A percentile compares a stretch with the other conserved stretches of the same genome.
Conservation (phyloP, 2,329 filamentous ascomycete species). For the Nannizzia gypsea region DNA sequence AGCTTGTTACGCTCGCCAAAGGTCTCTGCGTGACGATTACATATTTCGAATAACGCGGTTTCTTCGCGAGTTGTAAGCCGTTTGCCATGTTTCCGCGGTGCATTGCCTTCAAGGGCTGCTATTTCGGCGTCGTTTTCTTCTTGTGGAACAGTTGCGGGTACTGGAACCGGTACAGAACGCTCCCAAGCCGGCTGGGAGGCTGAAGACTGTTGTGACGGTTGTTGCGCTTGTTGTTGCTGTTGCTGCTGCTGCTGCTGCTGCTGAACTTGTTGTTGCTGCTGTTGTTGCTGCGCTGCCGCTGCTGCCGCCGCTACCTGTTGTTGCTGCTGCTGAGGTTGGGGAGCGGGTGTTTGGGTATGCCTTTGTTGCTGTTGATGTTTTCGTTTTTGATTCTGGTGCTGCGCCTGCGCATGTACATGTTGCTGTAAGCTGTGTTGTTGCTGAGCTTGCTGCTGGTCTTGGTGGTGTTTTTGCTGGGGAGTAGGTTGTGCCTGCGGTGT, state of each 20-base stretch:
- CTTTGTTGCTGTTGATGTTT: constrained; percentile 11
- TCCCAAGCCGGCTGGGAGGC: neutral
- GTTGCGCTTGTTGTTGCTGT: neutral
- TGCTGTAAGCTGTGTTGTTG: constrained; percentile 1
- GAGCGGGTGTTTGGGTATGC: no score
- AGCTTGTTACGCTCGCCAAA: constrained; percentile 32
- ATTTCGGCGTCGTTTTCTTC: constrained; percentile 12
- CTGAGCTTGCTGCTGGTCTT: neutral
- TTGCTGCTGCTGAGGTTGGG: constrained; percentile 11
- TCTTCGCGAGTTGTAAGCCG: constrained; percentile 32
- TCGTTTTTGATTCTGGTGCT: constrained; percentile 8
- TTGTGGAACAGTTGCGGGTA: neutral
- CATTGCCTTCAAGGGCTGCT: constrained; percentile 7
- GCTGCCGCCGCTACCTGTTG: constrained; percentile 9
- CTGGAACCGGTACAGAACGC: neutral
- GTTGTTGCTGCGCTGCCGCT: neutral
- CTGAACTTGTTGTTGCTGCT: neutral
- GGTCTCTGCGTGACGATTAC: constrained; percentile 26
- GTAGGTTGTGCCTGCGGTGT: neutral
- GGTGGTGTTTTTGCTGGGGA: neutral
- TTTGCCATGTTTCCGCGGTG: constrained; percentile 25
- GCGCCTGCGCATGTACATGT: constrained; percentile 7
- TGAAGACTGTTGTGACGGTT: neutral
- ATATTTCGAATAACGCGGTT: constrained; percentile 31
- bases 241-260: neutral